Evolutionary conservation across 805 yeast species (phyloP), one percentile per base, ranked within the genome.

Genomic region (Candida incommunis): DNA sequence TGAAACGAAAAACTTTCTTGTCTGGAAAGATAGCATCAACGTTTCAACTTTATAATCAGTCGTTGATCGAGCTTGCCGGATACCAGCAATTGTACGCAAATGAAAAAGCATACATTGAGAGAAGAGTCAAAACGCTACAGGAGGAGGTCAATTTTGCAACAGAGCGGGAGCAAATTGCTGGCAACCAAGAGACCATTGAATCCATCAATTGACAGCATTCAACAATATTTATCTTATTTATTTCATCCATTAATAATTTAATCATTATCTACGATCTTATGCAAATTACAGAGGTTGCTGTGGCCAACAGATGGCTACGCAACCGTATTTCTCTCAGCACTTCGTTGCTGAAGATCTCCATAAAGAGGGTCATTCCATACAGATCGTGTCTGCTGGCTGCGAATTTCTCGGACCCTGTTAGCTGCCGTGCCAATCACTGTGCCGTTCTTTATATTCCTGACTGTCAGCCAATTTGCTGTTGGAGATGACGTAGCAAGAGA

Each of bases 351-450:
- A n/a, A n/a, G n/a, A n/a, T 48, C 52, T n/a, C 56, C 58, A 15
- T 57, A 51, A 23, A 55, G 47, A 24, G 48, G 43, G 37, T 51
- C 56, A 25, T 47, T 52, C 56, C 54, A 53, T 3, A 45, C 44
- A 42, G 42, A 21, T 23, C 29, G 41, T 24, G 45, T 24, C 26
- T 40, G 31, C 26, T 40, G 31, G 43, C 29, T 41, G 44, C 31
- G 34, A 34, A 21, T 21, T 24, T 40, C 24, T 7, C 22, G 23
- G 4, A 35, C 41, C 13, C 41, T 21, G 3, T 43, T 23, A 4
- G 46, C 37, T 11, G 37, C 37, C 5, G 37, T 9, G 37, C 37
- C 37, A 13, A 31, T 31, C 13, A 31, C 37, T 5, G 37, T 31
- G n/a, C 18, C 18, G n/a, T 31, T 31, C 20, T 31, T 31, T 11